A percentile compares a stretch with the other conserved stretches of the same genome.
phyloP scores from a whole-genome alignment of 345 rosid species.

The Melaleuca alternifolia region DNA sequence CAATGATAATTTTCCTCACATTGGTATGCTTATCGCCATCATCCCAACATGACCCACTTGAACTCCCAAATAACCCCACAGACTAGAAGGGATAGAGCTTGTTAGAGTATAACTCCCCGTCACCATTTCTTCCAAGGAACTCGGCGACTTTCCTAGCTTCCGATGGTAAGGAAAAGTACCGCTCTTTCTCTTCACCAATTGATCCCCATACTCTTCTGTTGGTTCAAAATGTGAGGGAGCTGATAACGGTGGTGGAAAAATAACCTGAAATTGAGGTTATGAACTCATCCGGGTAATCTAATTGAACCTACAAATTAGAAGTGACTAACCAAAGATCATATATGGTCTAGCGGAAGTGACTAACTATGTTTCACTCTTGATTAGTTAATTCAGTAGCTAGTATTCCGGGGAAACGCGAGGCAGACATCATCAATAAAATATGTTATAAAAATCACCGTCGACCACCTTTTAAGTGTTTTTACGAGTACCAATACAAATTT shows the following conservation, averaged over 20 bases:
- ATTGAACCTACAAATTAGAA: neutral
- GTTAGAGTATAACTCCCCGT: neutral
- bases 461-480: no score
- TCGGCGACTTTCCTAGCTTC: neutral
- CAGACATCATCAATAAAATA: no score
- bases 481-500: no score
- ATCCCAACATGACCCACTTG: neutral
- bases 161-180: neutral
- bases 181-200: neutral
- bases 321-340: no score
- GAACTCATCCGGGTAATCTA: neutral
- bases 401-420: no score
- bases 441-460: no score
- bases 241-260: neutral
- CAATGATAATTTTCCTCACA: neutral
- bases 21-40: neutral
- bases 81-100: neutral
- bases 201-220: neutral
- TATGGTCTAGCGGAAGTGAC: no score
- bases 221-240: neutral
- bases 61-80: neutral
- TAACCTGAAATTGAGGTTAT: neutral
- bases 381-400: no score
- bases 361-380: no score
- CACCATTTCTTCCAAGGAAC: neutral